A percentile compares a stretch with the other conserved stretches of the same genome.
These are phyloP conservation scores for Penicillium concentricum DNA, from an alignment of 2,329 filamentous ascomycete species.

Conservation along the genomic window DNA sequence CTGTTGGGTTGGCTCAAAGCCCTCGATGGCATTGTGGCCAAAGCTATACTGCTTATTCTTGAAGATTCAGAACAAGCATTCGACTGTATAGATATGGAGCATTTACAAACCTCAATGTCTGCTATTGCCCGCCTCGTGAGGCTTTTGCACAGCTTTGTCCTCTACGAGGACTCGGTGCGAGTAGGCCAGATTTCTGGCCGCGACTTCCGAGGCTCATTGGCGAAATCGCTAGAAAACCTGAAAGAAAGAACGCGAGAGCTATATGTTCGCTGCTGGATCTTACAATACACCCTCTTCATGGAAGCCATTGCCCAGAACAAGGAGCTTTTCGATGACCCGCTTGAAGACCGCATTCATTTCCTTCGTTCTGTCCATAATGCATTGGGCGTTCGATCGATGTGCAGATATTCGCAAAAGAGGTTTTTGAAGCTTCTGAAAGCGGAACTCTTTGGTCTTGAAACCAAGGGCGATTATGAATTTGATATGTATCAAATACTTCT, in stretches of 20 bases:
- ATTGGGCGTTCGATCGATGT: slow-evolving; percentile 79
- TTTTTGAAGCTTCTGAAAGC: slow-evolving; percentile 87
- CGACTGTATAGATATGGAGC: slow-evolving; percentile 78
- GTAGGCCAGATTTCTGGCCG: slow-evolving; percentile 68
- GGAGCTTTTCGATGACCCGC: slow-evolving; percentile 62
- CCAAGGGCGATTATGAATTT: slow-evolving; percentile 78
- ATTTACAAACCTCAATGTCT: slow-evolving; percentile 70
- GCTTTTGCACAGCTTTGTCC: slow-evolving; percentile 73
- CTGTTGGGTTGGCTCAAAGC: slow-evolving; percentile 76
- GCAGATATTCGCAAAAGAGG: slow-evolving; percentile 79
- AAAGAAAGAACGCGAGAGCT: slow-evolving; percentile 77
- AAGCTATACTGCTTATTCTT: slow-evolving; percentile 66
- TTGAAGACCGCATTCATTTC: slow-evolving; percentile 74
- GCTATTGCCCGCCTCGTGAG: slow-evolving; percentile 70
- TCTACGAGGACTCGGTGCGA: slow-evolving; percentile 83
- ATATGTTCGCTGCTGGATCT: slow-evolving; percentile 81
- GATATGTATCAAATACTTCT: slow-evolving; percentile 83
- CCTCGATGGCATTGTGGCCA: slow-evolving; percentile 72
- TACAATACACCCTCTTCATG: slow-evolving; percentile 78
- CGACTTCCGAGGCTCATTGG: slow-evolving; percentile 51
- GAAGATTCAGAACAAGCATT: slow-evolving; percentile 66
- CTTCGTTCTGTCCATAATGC: slow-evolving; percentile 80
- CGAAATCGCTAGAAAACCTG: slow-evolving; percentile 47
- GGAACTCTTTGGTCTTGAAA: slow-evolving; percentile 74
- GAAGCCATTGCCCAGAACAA: slow-evolving; percentile 69